A percentile compares a stretch with the other conserved stretches of the same genome.
Conservation (phyloP, 139 green algal species). For the Pseudopediastrum boryanum region DNA sequence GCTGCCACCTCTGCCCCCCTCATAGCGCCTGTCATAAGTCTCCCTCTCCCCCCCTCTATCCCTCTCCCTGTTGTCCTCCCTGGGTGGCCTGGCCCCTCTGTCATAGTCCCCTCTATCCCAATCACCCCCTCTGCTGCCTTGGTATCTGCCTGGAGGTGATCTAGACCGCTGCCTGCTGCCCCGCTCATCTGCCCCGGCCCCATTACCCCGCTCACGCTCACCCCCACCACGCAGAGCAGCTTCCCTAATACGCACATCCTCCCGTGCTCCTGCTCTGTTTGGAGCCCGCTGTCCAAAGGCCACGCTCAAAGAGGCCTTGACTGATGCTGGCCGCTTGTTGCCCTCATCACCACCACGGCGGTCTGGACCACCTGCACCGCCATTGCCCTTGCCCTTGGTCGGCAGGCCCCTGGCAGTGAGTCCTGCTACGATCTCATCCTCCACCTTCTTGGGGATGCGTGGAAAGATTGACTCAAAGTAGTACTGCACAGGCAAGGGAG, state of each 20-base stretch:
- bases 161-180: neutral
- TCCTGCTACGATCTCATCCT: slow-evolving; percentile 72
- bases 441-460: slow-evolving; percentile 89
- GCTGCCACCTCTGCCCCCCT: neutral
- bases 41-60: slow-evolving; percentile 21
- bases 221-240: slow-evolving; percentile 9
- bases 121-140: slow-evolving; percentile 5
- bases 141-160: slow-evolving; percentile 11
- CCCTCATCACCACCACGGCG: slow-evolving; percentile 74
- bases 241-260: slow-evolving; percentile 63
- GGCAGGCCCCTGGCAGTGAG: slow-evolving; percentile 75
- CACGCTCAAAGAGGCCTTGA: slow-evolving; percentile 92
- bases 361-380: slow-evolving; percentile 73
- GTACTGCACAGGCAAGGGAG: slow-evolving; percentile 68
- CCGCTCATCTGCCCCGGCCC: neutral
- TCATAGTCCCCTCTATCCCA: neutral
- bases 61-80: neutral
- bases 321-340: slow-evolving; percentile 80
- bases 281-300: slow-evolving; percentile 92
- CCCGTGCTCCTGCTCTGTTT: slow-evolving; percentile 74
- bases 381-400: slow-evolving; percentile 79
- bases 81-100: neutral
- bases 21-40: slow-evolving; percentile 1
- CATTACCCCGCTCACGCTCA: neutral
- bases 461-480: slow-evolving; percentile 99